Percentiles rank a stretch among this genome's conserved stretches.
phyloP scores from a whole-genome alignment of 2,329 filamentous ascomycete species.

The Penicillium paneum region DNA sequence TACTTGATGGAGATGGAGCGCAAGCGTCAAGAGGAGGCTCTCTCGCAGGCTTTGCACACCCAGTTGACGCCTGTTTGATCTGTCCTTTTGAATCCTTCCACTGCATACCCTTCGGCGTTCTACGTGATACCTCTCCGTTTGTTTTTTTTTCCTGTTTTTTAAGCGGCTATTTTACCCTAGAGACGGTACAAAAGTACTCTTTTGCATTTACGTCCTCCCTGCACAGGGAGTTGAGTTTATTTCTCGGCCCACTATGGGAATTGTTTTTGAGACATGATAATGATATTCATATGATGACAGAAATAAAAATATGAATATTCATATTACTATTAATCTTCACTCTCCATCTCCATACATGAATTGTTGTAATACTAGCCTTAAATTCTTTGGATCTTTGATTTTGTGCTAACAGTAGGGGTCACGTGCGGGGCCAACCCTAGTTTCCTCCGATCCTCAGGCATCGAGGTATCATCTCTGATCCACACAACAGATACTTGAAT shows the following conservation, averaged over 20 bases:
- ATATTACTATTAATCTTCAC: not conserved
- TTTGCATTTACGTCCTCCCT: not conserved
- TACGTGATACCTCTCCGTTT: conserved; percentile 20
- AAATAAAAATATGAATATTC: not conserved
- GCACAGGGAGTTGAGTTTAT: not conserved
- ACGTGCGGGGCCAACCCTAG: conserved; percentile 13
- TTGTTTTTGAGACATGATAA: conserved; percentile 15
- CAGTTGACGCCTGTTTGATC: conserved; percentile 29
- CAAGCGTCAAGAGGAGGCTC: conserved; percentile 60
- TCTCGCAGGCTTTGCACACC: conserved; percentile 45
- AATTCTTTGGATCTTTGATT: not conserved
- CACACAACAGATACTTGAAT: not conserved
- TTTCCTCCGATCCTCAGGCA: not conserved
- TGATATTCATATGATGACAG: conserved; percentile 10
- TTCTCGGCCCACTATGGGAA: not conserved
- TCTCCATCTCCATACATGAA: not conserved
- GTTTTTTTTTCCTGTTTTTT: conserved; percentile 1
- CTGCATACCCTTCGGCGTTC: conserved; percentile 23
- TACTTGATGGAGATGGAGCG: conserved; percentile 72
- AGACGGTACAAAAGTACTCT: not conserved
- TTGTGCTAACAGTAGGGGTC: not conserved
- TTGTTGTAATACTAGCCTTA: not conserved
- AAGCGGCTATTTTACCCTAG: conserved; percentile 1
- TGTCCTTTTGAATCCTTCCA: conserved; percentile 1
- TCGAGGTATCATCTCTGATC: not conserved